Evolutionary conservation across 1,284 basidiomycete species (phyloP), one percentile per base, ranked within the genome.

Genomic region (Wallemia hederae): DNA sequence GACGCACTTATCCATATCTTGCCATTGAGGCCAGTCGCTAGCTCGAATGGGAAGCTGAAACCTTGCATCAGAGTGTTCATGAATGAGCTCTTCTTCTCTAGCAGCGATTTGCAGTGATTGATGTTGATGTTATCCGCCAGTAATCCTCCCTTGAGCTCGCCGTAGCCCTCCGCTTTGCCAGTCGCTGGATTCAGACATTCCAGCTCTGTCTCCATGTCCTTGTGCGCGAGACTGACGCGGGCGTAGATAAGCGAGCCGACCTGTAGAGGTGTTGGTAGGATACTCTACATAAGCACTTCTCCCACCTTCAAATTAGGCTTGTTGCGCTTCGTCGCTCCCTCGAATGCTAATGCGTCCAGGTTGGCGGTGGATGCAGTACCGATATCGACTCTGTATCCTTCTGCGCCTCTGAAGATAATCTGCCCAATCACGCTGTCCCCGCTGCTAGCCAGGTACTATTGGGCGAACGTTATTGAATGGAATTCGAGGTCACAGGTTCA

Each of bases 141-240:
- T 65, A 86, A 85, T 1, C 85, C 85, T 9, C 80, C 81, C 63
- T 81, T 83, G 25, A 89, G 75, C 65, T 86, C 85, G 1, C 85
- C 86, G 65, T 83, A 88, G 0, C 83, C 86, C 63, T 82, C 82
- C 0, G 84, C 73, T 70, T 88, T 89, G 65, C 77, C 80, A 27
- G 83, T 85, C 65, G 86, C 81, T 1, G 83, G 83, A 67, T 88
- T 83, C 66, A 87, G 85, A 68, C 85, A 89, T 67, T 87, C 84
- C 2, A 89, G 72, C 66, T 89, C 85, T 1, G 85, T 85, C 60
- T 89, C 85, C 80, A 87, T 86, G 67, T 89, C 85, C 66, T 83
- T 85, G 66, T 87, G 83, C 17, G 86, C 85, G 25, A 88, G 71
- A 11, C 83, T 85, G 28, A 89, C 80, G 55, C 85, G 79, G 1